Evolutionary conservation across 176 grass and related monocot genomes (phyloP), one percentile per base, ranked within the genome.

Genomic region (Zoysia pacifica): DNA sequence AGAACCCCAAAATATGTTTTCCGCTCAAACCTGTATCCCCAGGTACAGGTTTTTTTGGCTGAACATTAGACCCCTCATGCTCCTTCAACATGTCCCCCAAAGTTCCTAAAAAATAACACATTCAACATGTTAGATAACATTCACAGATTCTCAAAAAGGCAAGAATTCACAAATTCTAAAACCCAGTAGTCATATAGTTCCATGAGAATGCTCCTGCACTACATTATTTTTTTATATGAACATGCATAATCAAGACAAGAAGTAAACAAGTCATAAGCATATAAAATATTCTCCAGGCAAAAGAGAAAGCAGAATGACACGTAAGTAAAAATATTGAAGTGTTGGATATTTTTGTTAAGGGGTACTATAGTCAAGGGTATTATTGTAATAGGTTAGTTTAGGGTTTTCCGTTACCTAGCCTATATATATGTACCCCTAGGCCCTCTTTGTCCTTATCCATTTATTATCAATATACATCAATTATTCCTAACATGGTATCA

Each of bases 1-100:
- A 86, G 73, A 94, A 94, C 36, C 63, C 80, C 67, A 69, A 71
- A 49, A 90, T 97, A 36, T 15, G 70, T 56, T 90, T 83, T 48
- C 56, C 69, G 47, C 43, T 88, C 66, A 79, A 78, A 78, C 67
- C 80, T 81, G 66, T 69, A 45, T 73, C 43, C 65, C 45, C 78
- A 74, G 62, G 7, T 36, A 39, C 72, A 68, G 44, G 10, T 75
- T 91, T 70, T 53, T 83, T 59, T 61, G 55, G 39, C 44, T 54
- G 72, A 75, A 65, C 44, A 69, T 9, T 80, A 81, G 85, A 82
- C 70, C 82, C 86, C 70, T 94, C 81, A 61, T 42, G 18, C 75
- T 86, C 82, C 67, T 76, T 59, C 62, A 94, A 68, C 38, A 85
- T 5, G 46, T 59, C 84, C 28, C 79, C 84, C 35, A 89, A 75